Evolutionary conservation across 2,329 filamentous ascomycete genomes (phyloP), one percentile per base, ranked within the genome.

Genomic region (Aspergillus pseudonomiae): DNA sequence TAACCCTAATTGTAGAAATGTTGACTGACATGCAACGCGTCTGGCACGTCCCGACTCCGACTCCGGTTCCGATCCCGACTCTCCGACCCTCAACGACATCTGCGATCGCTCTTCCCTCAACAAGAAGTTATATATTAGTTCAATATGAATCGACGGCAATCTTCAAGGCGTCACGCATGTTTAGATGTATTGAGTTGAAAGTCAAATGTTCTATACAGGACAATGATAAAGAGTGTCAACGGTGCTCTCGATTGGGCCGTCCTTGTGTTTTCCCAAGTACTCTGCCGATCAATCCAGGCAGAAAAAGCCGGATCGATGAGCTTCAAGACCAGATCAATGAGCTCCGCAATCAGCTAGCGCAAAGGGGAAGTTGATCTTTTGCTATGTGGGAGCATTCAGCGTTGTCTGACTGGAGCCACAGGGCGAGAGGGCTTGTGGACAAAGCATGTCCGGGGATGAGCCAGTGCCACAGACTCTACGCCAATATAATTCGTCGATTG

Each of bases 201-300:
- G 62, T 64, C 11, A 64, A 58, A 45, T 66, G 65, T 28, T 26
- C 57, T 16, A 48, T 50, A n/a, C 32, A 46, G 3, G 57, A 16
- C 28, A 24, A 28, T 36, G 50, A 54, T 7, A 54, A 57, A 19
- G 41, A 41, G 19, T 66, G 64, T 45, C 52, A 62, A 10, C 62
- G 64, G n/a, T 66, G 64, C 54, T 50, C 32, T n/a, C 60, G 65
- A 24, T 65, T 21, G 60, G 60, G 53, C 58, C 62, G 34, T 14
- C 56, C 2, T 63, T 41, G 39, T 28, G 45, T 52, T 12, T 60
- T 63, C 34, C 63, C 63, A 7, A 56, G 61, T 4, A 26, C 14
- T 12, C 21, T 7, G 19, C 28, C 21, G 16, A 55, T 45, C 48
- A 54, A n/a, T 14, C 45, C 55, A 59, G 52, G 30, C 36, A 57